phyloP scores from a whole-genome alignment of 306 rosid species.

The Lathyrus sativus region DNA sequence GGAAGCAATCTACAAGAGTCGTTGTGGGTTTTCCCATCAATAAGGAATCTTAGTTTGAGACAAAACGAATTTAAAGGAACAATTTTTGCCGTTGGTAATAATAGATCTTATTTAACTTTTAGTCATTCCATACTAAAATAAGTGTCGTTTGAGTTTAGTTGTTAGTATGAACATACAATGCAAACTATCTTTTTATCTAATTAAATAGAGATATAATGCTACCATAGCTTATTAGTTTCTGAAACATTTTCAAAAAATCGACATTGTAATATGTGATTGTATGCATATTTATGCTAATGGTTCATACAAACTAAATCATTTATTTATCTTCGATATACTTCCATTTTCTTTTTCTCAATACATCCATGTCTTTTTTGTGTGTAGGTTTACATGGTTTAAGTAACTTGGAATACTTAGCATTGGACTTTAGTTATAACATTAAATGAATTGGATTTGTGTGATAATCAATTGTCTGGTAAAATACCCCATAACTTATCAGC shows the following conservation, averaged over 20 bases:
- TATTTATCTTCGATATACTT: background rate
- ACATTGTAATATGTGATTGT: too few relatives aligned
- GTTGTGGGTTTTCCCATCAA: constrained; percentile 26
- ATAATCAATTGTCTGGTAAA: constrained; percentile 21
- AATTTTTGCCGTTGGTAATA: constrained; percentile 10
- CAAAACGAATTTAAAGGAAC: background rate
- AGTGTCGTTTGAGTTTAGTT: background rate
- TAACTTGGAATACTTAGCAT: constrained; percentile 8
- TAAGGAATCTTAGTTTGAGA: background rate
- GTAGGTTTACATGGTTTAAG: constrained; percentile 17
- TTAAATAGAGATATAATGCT: background rate
- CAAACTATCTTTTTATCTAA: background rate
- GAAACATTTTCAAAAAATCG: too few relatives aligned
- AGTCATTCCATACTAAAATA: background rate
- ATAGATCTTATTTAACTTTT: background rate
- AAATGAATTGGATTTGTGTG: background rate
- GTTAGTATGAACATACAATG: background rate
- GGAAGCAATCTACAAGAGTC: constrained; percentile 12
- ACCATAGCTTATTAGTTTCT: too few relatives aligned
- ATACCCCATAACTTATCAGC: background rate
- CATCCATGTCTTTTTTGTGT: background rate
- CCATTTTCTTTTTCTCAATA: background rate
- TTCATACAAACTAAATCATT: too few relatives aligned
- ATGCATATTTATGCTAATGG: too few relatives aligned
- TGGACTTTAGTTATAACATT: background rate